These are phyloP conservation scores for Cryptomeria japonica DNA, from an alignment of 75 land plant genomes.

Conservation along the genomic window DNA sequence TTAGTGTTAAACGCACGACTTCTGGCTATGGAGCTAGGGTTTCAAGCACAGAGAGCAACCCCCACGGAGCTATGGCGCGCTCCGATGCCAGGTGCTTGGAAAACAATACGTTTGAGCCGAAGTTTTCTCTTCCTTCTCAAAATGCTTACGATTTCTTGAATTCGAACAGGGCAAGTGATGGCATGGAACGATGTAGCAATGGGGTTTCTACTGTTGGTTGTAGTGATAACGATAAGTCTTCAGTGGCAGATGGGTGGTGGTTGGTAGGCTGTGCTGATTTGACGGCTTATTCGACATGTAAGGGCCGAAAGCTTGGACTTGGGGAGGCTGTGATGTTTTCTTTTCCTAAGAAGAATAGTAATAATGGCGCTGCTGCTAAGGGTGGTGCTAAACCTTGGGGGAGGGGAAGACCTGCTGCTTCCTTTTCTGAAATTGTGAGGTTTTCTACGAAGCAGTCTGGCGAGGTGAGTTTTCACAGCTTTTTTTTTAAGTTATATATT, in stretches of 20 bases:
- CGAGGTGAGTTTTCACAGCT: constrained; percentile 49
- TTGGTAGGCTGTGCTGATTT: constrained; percentile 55
- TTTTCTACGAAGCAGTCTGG: constrained; percentile 68
- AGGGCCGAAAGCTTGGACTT: constrained; percentile 43
- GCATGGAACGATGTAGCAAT: neutral
- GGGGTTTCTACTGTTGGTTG: neutral
- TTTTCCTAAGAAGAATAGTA: constrained; percentile 36
- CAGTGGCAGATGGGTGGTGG: constrained; percentile 31
- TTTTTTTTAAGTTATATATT: neutral
- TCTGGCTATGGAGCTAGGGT: constrained; percentile 19
- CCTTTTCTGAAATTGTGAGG: constrained; percentile 58
- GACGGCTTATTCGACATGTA: constrained; percentile 52
- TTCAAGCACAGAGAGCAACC: neutral
- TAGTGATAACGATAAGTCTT: neutral
- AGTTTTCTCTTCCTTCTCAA: neutral
- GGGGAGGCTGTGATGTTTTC: constrained; percentile 58
- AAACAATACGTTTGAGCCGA: neutral
- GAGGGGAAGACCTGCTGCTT: constrained; percentile 24
- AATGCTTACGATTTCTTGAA: neutral
- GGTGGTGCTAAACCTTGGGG: constrained; percentile 14
- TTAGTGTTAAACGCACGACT: constrained; percentile 16
- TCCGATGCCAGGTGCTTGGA: neutral
- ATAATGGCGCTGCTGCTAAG: neutral
- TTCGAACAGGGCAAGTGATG: neutral
- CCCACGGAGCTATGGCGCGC: neutral